phyloP scores from a whole-genome alignment of 805 yeast genomes.

The Citeromyces matritensis region DNA sequence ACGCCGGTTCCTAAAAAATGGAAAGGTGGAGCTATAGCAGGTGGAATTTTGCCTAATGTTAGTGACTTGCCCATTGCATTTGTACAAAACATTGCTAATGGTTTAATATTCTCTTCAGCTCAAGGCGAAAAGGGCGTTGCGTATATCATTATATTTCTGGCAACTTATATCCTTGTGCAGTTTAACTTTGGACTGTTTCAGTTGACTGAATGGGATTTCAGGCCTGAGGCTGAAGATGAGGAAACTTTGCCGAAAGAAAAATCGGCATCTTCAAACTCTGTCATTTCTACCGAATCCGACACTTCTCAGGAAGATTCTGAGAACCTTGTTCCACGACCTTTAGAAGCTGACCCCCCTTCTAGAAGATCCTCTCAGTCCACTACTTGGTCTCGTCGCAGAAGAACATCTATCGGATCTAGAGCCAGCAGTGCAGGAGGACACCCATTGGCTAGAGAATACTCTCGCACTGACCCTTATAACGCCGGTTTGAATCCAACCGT shows the following conservation, averaged over 20 bases:
- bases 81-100: slow-evolving; percentile 43
- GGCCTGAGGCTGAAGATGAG: slow-evolving; percentile 10
- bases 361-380: background rate
- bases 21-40: slow-evolving; percentile 58
- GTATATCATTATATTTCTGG: slow-evolving; percentile 40
- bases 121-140: slow-evolving; percentile 24
- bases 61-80: slow-evolving; percentile 71
- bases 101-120: slow-evolving; percentile 15
- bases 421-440: slow-evolving; percentile 5
- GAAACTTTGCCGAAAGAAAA: background rate
- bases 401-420: slow-evolving; percentile 1
- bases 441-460: slow-evolving; percentile 17
- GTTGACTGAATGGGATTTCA: slow-evolving; percentile 34
- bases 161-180: slow-evolving; percentile 33
- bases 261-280: background rate
- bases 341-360: background rate
- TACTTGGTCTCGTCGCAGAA: background rate
- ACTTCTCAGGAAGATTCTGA: background rate
- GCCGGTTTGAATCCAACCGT: slow-evolving; percentile 10
- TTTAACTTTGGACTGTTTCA: slow-evolving; percentile 37
- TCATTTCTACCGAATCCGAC: background rate
- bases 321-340: background rate
- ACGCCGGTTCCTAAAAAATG: slow-evolving; percentile 47
- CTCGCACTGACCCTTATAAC: slow-evolving; percentile 17
- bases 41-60: slow-evolving; percentile 61